Conservation (phyloP, 2,329 filamentous ascomycete species). For the Trichoderma simmonsii region DNA sequence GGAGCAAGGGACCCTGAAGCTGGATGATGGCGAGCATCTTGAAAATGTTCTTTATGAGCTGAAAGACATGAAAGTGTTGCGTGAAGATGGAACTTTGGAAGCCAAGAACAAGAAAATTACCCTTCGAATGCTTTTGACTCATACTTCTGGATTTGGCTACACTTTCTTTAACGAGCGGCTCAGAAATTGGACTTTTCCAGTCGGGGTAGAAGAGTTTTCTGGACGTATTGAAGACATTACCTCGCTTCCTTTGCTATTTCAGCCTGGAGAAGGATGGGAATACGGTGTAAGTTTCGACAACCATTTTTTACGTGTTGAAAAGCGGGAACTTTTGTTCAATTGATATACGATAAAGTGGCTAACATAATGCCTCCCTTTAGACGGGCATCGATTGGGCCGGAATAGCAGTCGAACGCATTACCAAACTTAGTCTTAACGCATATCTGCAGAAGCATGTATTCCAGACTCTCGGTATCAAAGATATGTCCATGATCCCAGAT, state of each 20-base stretch:
- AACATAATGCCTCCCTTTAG: neutral
- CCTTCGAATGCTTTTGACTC: constrained; percentile 3
- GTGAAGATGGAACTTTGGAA: neutral
- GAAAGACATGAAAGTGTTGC: neutral
- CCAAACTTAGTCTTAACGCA: neutral
- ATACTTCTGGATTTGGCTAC: constrained; percentile 6
- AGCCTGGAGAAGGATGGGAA: constrained; percentile 4
- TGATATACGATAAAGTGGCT: neutral
- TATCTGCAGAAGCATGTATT: neutral
- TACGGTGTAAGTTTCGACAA: neutral
- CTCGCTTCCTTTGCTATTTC: neutral
- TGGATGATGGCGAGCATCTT: neutral
- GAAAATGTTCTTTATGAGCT: neutral
- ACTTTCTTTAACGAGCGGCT: neutral
- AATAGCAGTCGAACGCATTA: neutral
- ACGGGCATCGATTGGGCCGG: constrained; percentile 1
- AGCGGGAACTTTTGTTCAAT: too few relatives aligned
- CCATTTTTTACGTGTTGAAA: neutral
- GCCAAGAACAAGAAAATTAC: neutral
- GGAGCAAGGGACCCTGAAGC: neutral
- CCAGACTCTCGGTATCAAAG: neutral
- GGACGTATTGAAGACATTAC: neutral
- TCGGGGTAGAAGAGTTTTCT: neutral
- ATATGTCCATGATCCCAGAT: constrained; percentile 1
- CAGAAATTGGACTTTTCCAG: constrained; percentile 1